These are phyloP conservation scores for Euryodendron excelsum DNA, from an alignment of 148 eudicot genomes.

Conservation along the genomic window DNA sequence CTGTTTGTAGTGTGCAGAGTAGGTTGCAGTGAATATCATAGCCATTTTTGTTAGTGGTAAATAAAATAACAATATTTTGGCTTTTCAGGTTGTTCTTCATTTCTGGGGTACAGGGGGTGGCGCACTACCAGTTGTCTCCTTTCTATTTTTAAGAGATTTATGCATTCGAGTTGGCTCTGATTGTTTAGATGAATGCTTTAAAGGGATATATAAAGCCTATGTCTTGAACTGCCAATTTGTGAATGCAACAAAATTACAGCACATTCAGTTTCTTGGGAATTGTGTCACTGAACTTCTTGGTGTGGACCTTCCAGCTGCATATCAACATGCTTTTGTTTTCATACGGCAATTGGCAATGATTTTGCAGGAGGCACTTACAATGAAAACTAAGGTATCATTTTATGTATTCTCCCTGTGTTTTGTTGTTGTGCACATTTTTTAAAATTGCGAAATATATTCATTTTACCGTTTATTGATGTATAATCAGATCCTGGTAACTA, in stretches of 20 bases:
- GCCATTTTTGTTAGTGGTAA: background rate
- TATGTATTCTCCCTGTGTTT: background rate
- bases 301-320: constrained; percentile 81
- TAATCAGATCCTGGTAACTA: too few relatives aligned
- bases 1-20: background rate
- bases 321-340: constrained; percentile 84
- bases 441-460: too few relatives aligned
- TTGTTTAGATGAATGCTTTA: constrained; percentile 86
- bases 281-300: constrained; percentile 68
- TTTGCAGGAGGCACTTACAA: constrained; percentile 63
- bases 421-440: background rate
- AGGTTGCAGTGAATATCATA: background rate
- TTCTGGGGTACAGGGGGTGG: constrained; percentile 97
- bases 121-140: constrained; percentile 72
- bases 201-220: constrained; percentile 90
- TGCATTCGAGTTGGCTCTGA: constrained; percentile 88
- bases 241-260: constrained; percentile 75
- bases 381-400: constrained; percentile 56
- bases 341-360: constrained; percentile 91
- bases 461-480: too few relatives aligned
- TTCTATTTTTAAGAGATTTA: constrained; percentile 75
- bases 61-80: constrained; percentile 14
- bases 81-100: constrained; percentile 78
- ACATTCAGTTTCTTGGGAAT: constrained; percentile 78
- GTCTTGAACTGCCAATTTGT: constrained; percentile 79